Base-by-base conservation (phyloP, 371 early-diverging fungal genomes). In the Catenaria anguillulae region DNA sequence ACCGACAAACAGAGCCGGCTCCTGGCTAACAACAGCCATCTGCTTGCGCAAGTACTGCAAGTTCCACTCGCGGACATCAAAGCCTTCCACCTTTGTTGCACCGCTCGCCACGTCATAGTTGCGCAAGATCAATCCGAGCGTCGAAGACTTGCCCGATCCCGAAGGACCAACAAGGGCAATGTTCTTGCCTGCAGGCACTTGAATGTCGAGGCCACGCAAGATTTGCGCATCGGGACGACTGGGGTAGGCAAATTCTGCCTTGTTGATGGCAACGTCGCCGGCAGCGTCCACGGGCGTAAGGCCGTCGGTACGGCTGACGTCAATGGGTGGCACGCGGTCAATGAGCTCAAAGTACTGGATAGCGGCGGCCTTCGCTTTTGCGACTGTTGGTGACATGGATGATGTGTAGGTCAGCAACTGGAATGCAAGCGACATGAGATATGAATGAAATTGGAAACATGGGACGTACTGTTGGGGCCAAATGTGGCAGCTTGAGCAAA, bases 21-120 rank as follows among this genome's bases (percentile, higher is more conserved):
- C 73, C 62, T 90, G 90, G 55, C 85, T 82, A 6, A 90, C 90
- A 17, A 92, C 88, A 33, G 86, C 87, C 46, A 95, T 88, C 10
- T 76, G 71, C 1, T 76, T 71, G 33, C 92, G 80, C 67, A 92
- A 72, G 29, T 35, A 58, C 10, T 55, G 60, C 48, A 81, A 67
- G 55, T 76, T 68, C 40, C 77, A 60, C 31, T 64, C 43, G 12
- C 42, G 65, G 60, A 78, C 70, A 48, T 75, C 69, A 37, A 45
- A 34, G 19, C 75, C 77, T 60, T 82, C 76, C 24, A 81, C 34
- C 15, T 34, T 31, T 33, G 73, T 64, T 10, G 64, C 61, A 33
- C 73, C 68, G 33, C 36, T 15, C 31, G 40, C 19, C 33, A 72
- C 65, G 54, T 75, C 71, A 63, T 81, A 81, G 62, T 77, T 74